Percentiles rank a stretch among this genome's conserved stretches.
Evolutionary conservation across 202 grass and related monocot species (phyloP).

Genomic region (Bolboschoenoplectus hybrid): DNA sequence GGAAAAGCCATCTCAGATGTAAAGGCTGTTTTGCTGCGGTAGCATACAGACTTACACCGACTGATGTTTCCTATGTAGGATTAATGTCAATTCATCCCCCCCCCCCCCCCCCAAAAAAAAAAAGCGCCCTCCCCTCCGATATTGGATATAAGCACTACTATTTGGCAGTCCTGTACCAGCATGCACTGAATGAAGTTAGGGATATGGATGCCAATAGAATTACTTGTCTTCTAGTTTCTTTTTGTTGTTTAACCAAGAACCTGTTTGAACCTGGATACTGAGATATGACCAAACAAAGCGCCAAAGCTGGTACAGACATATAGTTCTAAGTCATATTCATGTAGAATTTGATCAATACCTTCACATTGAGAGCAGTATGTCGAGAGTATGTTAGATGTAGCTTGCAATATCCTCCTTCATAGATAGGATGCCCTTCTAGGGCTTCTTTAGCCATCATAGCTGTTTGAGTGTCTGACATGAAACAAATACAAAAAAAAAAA

Average conservation of each 20-base stretch:
- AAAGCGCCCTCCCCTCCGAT: no score
- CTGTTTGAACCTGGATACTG: neutral
- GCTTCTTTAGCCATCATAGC: slow-evolving; percentile 74
- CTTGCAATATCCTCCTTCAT: slow-evolving; percentile 97
- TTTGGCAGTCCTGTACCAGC: neutral
- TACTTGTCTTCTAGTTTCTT: neutral
- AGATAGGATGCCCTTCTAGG: slow-evolving; percentile 93
- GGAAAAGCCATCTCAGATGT: neutral
- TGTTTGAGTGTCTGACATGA: slow-evolving; percentile 70
- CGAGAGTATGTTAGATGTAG: slow-evolving; percentile 91
- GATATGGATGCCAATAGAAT: neutral
- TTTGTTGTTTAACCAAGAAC: neutral
- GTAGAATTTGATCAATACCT: slow-evolving; percentile 54
- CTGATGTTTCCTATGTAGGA: neutral
- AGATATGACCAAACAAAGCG: neutral
- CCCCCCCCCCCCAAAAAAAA: neutral
- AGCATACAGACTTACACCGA: neutral
- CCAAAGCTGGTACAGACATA: slow-evolving; percentile 23
- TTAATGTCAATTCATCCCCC: neutral
- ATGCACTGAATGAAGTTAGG: neutral
- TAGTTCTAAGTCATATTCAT: slow-evolving; percentile 29
- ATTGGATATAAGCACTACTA: neutral
- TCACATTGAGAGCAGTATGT: slow-evolving; percentile 97
- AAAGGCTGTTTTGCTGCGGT: neutral
- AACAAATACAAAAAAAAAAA: slow-evolving; percentile 34